phyloP scores from a whole-genome alignment of 352 stramenopile genomes.

The Peronospora belbahrii region DNA sequence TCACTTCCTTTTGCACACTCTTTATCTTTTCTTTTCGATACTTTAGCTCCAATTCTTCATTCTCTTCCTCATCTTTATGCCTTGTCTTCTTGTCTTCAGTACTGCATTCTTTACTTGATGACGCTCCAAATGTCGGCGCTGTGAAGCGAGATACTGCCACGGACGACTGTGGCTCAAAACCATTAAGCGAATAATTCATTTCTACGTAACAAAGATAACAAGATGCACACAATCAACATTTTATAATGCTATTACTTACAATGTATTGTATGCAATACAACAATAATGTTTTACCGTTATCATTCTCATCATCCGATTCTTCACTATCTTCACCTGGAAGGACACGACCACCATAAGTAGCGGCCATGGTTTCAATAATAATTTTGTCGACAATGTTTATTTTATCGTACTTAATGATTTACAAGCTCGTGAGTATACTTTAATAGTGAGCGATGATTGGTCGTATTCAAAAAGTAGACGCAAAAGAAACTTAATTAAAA shows the following conservation, averaged over 20 bases:
- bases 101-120: neutral
- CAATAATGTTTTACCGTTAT: too few species aligned
- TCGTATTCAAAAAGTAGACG: too few species aligned
- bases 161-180: conserved; percentile 23
- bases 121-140: conserved; percentile 16
- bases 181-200: conserved; percentile 48
- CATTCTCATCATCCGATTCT: conserved; percentile 67
- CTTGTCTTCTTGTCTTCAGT: conserved; percentile 23
- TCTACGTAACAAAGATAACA: conserved; percentile 6
- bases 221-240: too few species aligned
- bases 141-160: conserved; percentile 24
- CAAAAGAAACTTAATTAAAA: too few species aligned
- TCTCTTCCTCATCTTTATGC: conserved; percentile 30
- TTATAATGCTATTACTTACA: too few species aligned
- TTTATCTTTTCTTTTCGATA: neutral
- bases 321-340: conserved; percentile 74
- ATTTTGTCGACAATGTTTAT: neutral
- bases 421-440: too few species aligned
- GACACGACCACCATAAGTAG: conserved; percentile 56
- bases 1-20: neutral
- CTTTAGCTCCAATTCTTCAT: conserved; percentile 3
- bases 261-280: too few species aligned
- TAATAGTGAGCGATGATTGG: too few species aligned
- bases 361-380: conserved; percentile 26
- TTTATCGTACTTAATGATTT: neutral